Base-by-base conservation (phyloP, 495 filamentous ascomycete species). In the Daldinia loculata region DNA sequence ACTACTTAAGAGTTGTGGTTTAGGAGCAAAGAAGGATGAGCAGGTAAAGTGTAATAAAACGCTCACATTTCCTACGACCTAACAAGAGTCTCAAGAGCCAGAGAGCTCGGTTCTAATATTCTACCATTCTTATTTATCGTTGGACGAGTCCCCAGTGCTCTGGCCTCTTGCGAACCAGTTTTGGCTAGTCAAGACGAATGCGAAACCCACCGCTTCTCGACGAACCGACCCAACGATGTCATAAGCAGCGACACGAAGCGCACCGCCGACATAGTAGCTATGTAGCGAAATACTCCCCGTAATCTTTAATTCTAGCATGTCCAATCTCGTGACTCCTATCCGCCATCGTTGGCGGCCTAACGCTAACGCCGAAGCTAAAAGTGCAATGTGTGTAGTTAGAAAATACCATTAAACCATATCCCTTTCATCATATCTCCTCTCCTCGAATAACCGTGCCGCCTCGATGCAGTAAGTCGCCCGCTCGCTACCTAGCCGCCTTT, bases 391-490 rank as follows among this genome's bases (percentile, higher is more conserved):
- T 45, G 32, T 61, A 66, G 53, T 66, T 27, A 74, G 64, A 72
- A 71, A 66, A 71, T 71, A 41, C 68, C 53, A 69, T 70, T 71
- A 81, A 50, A 78, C 67, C 66, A 76, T 75, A 41, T 81, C 77
- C 50, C 78, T 72, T 36, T 77, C 75, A 29, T 74, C 71, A 36
- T 72, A 70, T 62, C 81, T 61, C 56, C 81, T 79, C 56, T 90
- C 89, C 19, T 90, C 90, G 81, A 96, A 97, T 48, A 96, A 82
- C 79, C 89, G 89, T 22, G 90, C 92, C 50, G 93, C 93, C 77
- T 97, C 93, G 61, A 93, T 88, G 77, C 93, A 97, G 79, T 94
- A 97, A 3, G 90, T 92, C 65, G 93, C 92, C 19, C 84, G 84
- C 30, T 85, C 83, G 14, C 85, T 88, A 60, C 85, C 84, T 62